phyloP scores from a whole-genome alignment of 2,329 filamentous ascomycete genomes.

The Thelonectria blattea region DNA sequence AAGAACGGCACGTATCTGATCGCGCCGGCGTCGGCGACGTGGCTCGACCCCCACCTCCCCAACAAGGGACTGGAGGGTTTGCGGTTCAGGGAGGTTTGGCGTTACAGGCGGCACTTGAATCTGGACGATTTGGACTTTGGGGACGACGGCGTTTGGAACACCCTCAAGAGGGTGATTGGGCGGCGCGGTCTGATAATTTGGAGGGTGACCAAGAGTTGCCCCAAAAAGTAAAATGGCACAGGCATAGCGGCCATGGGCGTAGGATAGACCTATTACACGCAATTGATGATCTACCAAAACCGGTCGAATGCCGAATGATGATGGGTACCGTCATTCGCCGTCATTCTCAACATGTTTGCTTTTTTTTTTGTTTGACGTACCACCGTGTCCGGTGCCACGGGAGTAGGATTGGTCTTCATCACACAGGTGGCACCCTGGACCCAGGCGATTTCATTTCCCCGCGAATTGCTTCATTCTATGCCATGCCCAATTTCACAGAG shows the following conservation, averaged over 20 bases:
- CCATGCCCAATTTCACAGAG: conserved; percentile 1
- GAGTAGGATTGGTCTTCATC: conserved; percentile 7
- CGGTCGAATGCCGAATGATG: not conserved
- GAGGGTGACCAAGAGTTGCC: conserved; percentile 69
- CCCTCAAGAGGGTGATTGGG: conserved; percentile 70
- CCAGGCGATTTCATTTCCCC: conserved; percentile 14
- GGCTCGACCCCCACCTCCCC: conserved; percentile 67
- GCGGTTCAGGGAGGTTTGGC: conserved; percentile 73
- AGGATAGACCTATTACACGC: conserved; percentile 24
- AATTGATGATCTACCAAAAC: conserved; percentile 27
- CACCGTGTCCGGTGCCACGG: not conserved
- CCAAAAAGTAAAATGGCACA: conserved; percentile 19
- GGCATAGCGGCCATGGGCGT: conserved; percentile 16
- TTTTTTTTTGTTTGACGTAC: not conserved
- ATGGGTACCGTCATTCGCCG: conserved; percentile 14
- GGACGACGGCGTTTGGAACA: conserved; percentile 76
- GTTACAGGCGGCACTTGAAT: conserved; percentile 71
- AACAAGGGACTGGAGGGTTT: conserved; percentile 66
- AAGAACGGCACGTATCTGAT: conserved; percentile 72
- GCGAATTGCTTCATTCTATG: conserved; percentile 9
- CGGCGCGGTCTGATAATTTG: conserved; percentile 66
- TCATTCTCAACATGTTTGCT: conserved; percentile 1
- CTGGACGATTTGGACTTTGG: conserved; percentile 82
- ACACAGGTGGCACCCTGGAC: conserved; percentile 9
- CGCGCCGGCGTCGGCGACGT: conserved; percentile 73